phyloP scores from a whole-genome alignment of 176 grass and related monocot genomes.

The Canna indica region DNA sequence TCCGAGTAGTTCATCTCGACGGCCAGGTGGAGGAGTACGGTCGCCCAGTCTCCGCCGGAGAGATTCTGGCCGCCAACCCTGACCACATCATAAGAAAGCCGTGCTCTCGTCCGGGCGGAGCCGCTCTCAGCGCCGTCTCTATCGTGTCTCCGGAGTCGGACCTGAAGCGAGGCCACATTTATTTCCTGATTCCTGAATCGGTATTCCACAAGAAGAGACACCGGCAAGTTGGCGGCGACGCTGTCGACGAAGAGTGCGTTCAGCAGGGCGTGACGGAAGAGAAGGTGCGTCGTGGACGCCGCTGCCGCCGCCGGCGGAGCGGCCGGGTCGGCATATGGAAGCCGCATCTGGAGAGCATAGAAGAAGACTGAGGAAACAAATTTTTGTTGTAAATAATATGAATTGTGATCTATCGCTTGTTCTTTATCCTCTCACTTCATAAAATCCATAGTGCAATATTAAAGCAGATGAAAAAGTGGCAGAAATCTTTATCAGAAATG shows the following conservation, averaged over 20 bases:
- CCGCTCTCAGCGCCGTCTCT: too few relatives aligned
- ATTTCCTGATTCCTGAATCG: background rate
- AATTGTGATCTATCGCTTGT: too few relatives aligned
- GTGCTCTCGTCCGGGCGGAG: background rate
- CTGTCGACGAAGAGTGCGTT: background rate
- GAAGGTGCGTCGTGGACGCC: slow-evolving; percentile 14
- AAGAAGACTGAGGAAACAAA: too few relatives aligned
- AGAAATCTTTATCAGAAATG: background rate
- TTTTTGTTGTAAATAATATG: too few relatives aligned
- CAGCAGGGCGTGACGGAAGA: slow-evolving; percentile 32
- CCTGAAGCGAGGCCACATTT: background rate
- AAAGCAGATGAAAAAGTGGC: too few relatives aligned
- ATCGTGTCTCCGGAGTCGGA: background rate
- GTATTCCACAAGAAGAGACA: background rate
- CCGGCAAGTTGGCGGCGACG: background rate
- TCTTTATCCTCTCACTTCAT: background rate
- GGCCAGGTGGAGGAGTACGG: slow-evolving; percentile 3
- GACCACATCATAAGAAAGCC: background rate
- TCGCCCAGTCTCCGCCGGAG: background rate
- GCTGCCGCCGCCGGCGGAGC: slow-evolving; percentile 33
- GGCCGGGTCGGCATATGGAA: slow-evolving; percentile 54
- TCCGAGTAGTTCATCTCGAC: slow-evolving; percentile 1
- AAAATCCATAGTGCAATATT: too few relatives aligned
- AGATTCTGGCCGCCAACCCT: background rate
- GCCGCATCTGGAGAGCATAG: slow-evolving; percentile 65